Percentiles rank a stretch among this genome's conserved stretches.
These are phyloP conservation scores for Eremomyces bilateralis DNA, from an alignment of 495 filamentous ascomycete species.

Conservation along the genomic window DNA sequence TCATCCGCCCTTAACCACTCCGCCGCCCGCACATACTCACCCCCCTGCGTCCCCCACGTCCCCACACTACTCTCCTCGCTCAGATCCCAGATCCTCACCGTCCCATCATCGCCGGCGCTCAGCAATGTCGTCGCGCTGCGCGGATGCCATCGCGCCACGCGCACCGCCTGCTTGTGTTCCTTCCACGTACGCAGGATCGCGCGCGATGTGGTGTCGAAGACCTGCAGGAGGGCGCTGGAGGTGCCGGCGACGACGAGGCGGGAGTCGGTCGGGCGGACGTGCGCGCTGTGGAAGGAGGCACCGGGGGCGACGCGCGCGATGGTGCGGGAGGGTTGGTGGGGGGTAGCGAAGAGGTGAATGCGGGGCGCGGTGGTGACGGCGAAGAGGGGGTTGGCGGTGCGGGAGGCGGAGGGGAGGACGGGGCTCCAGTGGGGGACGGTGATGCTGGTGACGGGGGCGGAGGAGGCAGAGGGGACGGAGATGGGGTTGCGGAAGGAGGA, in stretches of 20 bases:
- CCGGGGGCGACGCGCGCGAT: constrained; percentile 61
- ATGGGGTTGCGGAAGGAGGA: constrained; percentile 74
- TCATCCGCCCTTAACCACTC: constrained; percentile 55
- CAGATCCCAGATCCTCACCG: constrained; percentile 84
- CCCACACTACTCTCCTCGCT: constrained; percentile 53
- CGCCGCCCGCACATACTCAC: constrained; percentile 73
- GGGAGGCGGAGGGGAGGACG: constrained; percentile 22
- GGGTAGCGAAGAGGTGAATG: constrained; percentile 81
- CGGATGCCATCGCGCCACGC: constrained; percentile 74
- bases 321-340: constrained; percentile 69
- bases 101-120: constrained; percentile 73
- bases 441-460: constrained; percentile 70
- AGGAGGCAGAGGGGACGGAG: constrained; percentile 64
- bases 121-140: constrained; percentile 56
- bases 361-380: constrained; percentile 79
- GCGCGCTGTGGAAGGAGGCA: constrained; percentile 66
- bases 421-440: constrained; percentile 34
- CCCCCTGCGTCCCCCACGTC: constrained; percentile 63
- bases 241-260: constrained; percentile 78
- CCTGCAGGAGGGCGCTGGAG: constrained; percentile 73
- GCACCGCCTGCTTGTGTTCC: constrained; percentile 45
- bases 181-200: constrained; percentile 87
- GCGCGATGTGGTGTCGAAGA: constrained; percentile 74
- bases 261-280: constrained; percentile 73
- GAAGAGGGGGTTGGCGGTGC: constrained; percentile 41